Percentiles rank a stretch among this genome's conserved stretches.
These are phyloP conservation scores for Lentinula detonsa DNA, from an alignment of 768 basidiomycete species.

Conservation along the genomic window DNA sequence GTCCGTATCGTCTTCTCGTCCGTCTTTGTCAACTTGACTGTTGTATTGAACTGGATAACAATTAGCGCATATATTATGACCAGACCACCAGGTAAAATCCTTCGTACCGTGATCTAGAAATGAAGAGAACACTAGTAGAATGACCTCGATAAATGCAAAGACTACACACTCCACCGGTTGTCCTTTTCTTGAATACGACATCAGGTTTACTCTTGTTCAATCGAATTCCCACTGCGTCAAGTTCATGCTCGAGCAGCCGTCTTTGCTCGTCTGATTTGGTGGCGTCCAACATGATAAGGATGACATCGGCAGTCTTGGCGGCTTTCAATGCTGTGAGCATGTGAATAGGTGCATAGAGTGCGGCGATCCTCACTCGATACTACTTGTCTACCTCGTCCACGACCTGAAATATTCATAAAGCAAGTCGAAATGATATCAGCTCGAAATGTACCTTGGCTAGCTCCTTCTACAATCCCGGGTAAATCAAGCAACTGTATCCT, in stretches of 20 bases:
- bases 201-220: constrained; percentile 89
- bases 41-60: constrained; percentile 63
- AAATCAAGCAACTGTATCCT: constrained; percentile 93
- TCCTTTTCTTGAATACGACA: constrained; percentile 90
- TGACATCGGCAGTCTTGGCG: constrained; percentile 89
- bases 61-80: no score
- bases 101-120: constrained; percentile 62
- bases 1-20: constrained; percentile 94
- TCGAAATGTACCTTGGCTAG: constrained; percentile 54
- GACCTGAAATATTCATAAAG: constrained; percentile 31
- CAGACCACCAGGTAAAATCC: neutral
- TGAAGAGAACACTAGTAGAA: neutral
- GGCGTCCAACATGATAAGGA: constrained; percentile 88
- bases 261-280: constrained; percentile 93
- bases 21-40: constrained; percentile 90
- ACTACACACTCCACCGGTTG: constrained; percentile 78
- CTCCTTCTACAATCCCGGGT: constrained; percentile 93
- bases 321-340: constrained; percentile 26
- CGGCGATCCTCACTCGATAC: constrained; percentile 60
- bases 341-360: constrained; percentile 4
- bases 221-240: constrained; percentile 95
- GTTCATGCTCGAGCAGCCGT: constrained; percentile 80
- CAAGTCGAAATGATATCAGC: neutral
- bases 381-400: constrained; percentile 93
- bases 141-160: neutral